phyloP scores from a whole-genome alignment of 2,329 filamentous ascomycete genomes.

The Beauveria varroae region DNA sequence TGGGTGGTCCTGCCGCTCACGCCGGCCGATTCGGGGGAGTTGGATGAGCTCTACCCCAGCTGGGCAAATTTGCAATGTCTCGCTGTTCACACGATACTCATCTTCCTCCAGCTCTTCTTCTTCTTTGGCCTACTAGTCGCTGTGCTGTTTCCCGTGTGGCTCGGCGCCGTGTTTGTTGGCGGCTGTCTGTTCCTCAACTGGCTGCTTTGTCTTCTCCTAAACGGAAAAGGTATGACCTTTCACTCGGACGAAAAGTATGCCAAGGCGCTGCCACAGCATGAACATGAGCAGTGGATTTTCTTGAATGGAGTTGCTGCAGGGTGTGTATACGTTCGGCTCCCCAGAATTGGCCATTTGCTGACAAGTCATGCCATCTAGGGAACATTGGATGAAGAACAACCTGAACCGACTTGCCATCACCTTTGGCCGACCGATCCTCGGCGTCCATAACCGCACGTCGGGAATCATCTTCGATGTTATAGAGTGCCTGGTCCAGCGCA shows the following conservation, averaged over 20 bases:
- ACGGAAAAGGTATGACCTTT: constrained; percentile 42
- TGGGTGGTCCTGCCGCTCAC: constrained; percentile 52
- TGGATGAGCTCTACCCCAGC: constrained; percentile 59
- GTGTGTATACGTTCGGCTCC: constrained; percentile 29
- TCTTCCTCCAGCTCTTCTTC: constrained; percentile 52
- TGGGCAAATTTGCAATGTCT: constrained; percentile 49
- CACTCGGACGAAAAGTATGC: constrained; percentile 47
- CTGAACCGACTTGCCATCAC: constrained; percentile 63
- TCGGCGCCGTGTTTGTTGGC: constrained; percentile 29
- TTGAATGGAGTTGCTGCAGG: constrained; percentile 63
- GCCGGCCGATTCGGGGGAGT: constrained; percentile 41
- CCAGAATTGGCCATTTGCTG: background rate
- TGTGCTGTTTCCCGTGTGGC: constrained; percentile 41
- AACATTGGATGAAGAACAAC: constrained; percentile 63
- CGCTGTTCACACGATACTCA: constrained; percentile 49
- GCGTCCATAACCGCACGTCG: constrained; percentile 68
- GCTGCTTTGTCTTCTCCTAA: constrained; percentile 41
- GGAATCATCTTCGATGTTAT: constrained; percentile 71
- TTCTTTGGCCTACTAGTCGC: constrained; percentile 49
- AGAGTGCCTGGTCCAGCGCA: constrained; percentile 70
- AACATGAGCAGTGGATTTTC: constrained; percentile 70
- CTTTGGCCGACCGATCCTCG: constrained; percentile 62
- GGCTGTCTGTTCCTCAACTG: constrained; percentile 44
- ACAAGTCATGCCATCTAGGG: constrained; percentile 24
- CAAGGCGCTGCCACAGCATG: constrained; percentile 38